A percentile compares a stretch with the other conserved stretches of the same genome.
Conservation (phyloP, 2,329 filamentous ascomycete genomes). For the Xylariaceae sp. region DNA sequence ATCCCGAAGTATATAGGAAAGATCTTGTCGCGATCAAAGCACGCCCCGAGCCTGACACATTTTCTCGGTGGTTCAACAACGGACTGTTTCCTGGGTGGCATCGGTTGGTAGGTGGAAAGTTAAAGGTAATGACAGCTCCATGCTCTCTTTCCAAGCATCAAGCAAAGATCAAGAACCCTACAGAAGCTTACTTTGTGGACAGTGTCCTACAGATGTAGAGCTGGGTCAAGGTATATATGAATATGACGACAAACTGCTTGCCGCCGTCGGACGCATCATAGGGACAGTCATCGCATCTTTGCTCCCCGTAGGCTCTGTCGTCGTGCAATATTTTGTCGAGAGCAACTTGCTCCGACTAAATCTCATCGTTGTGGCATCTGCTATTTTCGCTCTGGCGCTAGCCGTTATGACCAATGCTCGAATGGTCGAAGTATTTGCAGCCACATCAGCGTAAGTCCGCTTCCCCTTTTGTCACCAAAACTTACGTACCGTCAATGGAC, state of each 20-base stretch:
- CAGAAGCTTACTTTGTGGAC: background rate
- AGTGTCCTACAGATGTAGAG: slow-evolving; percentile 1
- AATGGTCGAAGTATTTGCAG: slow-evolving; percentile 14
- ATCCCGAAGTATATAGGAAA: background rate
- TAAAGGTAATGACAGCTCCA: slow-evolving; percentile 3
- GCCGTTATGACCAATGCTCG: slow-evolving; percentile 13
- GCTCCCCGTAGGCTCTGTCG: slow-evolving; percentile 10
- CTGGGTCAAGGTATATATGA: slow-evolving; percentile 6
- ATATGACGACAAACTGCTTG: slow-evolving; percentile 7
- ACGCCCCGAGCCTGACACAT: slow-evolving; percentile 2
- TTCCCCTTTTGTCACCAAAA: background rate
- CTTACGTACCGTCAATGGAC: background rate
- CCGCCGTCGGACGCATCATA: background rate
- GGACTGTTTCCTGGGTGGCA: slow-evolving; percentile 6
- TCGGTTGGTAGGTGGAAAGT: slow-evolving; percentile 1
- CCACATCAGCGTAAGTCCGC: slow-evolving; percentile 12
- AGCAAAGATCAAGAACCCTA: background rate
- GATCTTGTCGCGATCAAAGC: slow-evolving; percentile 13
- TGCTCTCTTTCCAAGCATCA: no score
- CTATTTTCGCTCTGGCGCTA: slow-evolving; percentile 10
- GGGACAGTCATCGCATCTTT: slow-evolving; percentile 12
- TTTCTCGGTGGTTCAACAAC: slow-evolving; percentile 10
- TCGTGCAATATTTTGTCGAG: slow-evolving; percentile 8
- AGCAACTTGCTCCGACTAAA: slow-evolving; percentile 2
- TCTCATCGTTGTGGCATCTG: slow-evolving; percentile 9